Conservation (phyloP, 192 early-diverging fungal genomes). For the Linnemannia hyalina region DNA sequence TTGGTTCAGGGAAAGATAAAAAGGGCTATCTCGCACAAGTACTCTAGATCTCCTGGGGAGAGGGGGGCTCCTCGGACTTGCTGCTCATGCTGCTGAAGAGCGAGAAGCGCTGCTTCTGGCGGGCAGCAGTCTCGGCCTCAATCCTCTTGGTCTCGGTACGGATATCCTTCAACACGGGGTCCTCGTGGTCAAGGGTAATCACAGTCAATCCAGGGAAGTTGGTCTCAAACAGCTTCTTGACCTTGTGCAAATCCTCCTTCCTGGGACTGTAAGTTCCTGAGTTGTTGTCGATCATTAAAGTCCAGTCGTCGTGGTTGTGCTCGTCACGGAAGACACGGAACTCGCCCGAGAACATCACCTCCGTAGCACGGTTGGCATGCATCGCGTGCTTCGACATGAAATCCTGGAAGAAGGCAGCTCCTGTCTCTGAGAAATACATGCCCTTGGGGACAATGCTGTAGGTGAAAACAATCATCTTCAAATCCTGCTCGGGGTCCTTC, state of each 20-base stretch:
- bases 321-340: slow-evolving; percentile 44
- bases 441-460: slow-evolving; percentile 51
- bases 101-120: slow-evolving; percentile 32
- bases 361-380: slow-evolving; percentile 49
- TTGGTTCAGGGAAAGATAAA: neutral
- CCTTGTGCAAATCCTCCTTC: slow-evolving; percentile 34
- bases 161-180: slow-evolving; percentile 38
- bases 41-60: neutral
- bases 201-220: slow-evolving; percentile 46
- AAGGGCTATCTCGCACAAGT: neutral
- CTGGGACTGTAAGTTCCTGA: slow-evolving; percentile 47
- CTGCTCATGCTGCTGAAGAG: slow-evolving; percentile 27
- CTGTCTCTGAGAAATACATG: slow-evolving; percentile 53
- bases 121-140: slow-evolving; percentile 12
- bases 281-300: slow-evolving; percentile 51
- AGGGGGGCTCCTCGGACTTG: neutral
- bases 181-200: slow-evolving; percentile 35
- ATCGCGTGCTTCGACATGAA: slow-evolving; percentile 58
- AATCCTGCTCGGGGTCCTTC: slow-evolving; percentile 27
- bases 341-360: slow-evolving; percentile 50
- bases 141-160: slow-evolving; percentile 39
- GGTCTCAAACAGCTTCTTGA: slow-evolving; percentile 32
- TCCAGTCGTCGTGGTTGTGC: slow-evolving; percentile 33
- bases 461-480: slow-evolving; percentile 45
- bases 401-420: slow-evolving; percentile 50